Base-by-base conservation (phyloP, 306 rosid species). In the Argentina anserina region DNA sequence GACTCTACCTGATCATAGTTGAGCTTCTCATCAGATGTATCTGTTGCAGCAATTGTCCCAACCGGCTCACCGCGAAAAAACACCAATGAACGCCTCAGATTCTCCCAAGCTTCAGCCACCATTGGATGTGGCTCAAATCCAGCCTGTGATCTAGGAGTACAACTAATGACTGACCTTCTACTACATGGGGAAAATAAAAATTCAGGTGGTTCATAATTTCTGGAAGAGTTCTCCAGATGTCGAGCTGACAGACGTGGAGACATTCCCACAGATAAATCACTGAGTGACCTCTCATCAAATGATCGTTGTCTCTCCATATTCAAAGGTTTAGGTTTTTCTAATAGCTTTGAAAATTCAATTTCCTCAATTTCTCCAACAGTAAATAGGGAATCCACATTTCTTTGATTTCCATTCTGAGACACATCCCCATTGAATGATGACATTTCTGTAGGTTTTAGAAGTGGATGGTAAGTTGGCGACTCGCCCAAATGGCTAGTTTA, bases 41-140 rank as follows among this genome's bases (percentile, higher is more conserved):
- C 97, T 79, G 84, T 76, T 15, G 98, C 98, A 80, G 97, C 98
- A 78, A 90, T 92, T 40, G 97, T 92, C 71, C 98, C 98, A 53
- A 90, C 98, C 11, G 97, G 97, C 73, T 81, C 75, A 25, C 93
- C 96, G 3, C 96, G 89, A 77, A 88, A 90, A 76, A 84, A 58
- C 15, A 92, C 97, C 83, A 88, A 83, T 45, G 98, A 85, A 61
- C 91, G 88, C 84, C 87, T 86, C 65, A 92, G 72, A 75, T 92
- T 86, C 26, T 87, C 91, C 98, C 98, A 92, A 62, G 89, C 97
- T 82, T 90, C 96, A 0, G 79, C 71, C 61, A 84, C 46, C 77
- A 88, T 76, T 21, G 93, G 79, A 82, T 86, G 87, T 25, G 89
- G 74, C 67, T 88, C 92, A 46, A 63, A 76, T 63, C 62, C 77